These are phyloP conservation scores for Aureobasidium sp. DNA, from an alignment of 2,329 filamentous ascomycete genomes.

Conservation along the genomic window DNA sequence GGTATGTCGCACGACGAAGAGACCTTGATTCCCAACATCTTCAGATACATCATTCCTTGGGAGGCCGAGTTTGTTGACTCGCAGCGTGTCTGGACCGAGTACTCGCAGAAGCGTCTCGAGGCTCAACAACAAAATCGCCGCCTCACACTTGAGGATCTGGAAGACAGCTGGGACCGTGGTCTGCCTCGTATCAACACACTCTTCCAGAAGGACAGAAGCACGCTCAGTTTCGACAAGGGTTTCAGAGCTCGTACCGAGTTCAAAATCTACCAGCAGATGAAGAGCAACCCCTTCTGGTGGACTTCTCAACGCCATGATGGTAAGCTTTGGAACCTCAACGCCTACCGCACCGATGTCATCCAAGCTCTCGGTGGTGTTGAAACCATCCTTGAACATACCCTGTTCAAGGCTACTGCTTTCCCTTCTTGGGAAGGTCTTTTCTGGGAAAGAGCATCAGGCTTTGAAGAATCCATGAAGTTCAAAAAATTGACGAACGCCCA, in stretches of 20 bases:
- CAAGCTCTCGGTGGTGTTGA: constrained; percentile 94
- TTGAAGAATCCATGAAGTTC: constrained; percentile 70
- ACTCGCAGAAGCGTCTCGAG: constrained; percentile 93
- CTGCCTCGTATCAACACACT: constrained; percentile 95
- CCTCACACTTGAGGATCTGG: constrained; percentile 87
- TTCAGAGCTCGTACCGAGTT: constrained; percentile 94
- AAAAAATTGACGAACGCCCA: constrained; percentile 98
- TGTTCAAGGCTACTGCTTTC: constrained; percentile 92
- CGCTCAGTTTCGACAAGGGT: constrained; percentile 94
- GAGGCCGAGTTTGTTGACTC: constrained; percentile 98
- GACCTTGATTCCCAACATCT: constrained; percentile 96
- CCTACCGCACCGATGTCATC: constrained; percentile 93
- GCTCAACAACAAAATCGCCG: constrained; percentile 95
- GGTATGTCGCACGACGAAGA: constrained; percentile 99
- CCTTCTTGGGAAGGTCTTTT: constrained; percentile 95
- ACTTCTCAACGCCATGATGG: constrained; percentile 95
- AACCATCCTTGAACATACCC: constrained; percentile 89
- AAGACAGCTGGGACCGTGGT: constrained; percentile 97
- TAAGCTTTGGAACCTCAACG: constrained; percentile 94
- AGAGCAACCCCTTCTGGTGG: constrained; percentile 99
- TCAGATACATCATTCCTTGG: constrained; percentile 98
- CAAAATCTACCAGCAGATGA: constrained; percentile 98
- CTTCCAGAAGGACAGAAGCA: constrained; percentile 97
- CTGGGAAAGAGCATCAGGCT: constrained; percentile 46
- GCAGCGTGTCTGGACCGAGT: constrained; percentile 97